Conservation (phyloP, 1,139 yeast genomes). For the Candida albicans region DNA sequence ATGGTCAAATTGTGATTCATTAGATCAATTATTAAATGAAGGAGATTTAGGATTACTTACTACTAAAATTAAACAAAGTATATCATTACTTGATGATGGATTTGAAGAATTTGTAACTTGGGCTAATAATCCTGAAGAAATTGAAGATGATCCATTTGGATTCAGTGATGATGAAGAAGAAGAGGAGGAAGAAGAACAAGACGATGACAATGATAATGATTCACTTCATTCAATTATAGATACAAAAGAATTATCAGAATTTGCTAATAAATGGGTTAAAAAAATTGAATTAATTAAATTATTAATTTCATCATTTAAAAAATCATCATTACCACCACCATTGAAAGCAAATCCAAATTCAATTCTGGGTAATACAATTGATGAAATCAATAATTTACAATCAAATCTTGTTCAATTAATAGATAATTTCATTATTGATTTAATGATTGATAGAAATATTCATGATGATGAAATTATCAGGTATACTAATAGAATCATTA, state of each 20-base stretch:
- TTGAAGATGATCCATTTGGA: constrained; percentile 46
- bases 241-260: constrained; percentile 32
- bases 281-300: constrained; percentile 58
- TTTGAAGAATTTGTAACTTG: constrained; percentile 65
- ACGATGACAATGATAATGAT: constrained; percentile 14
- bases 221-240: background rate
- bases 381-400: constrained; percentile 34
- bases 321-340: constrained; percentile 44
- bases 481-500: constrained; percentile 26
- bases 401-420: constrained; percentile 32
- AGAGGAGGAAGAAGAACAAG: constrained; percentile 28
- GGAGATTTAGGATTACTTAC: constrained; percentile 56
- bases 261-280: constrained; percentile 48
- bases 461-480: constrained; percentile 27
- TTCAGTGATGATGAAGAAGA: constrained; percentile 36
- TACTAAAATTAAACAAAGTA: constrained; percentile 43
- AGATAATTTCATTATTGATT: constrained; percentile 49
- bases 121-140: constrained; percentile 57
- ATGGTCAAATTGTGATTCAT: constrained; percentile 59
- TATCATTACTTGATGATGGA: constrained; percentile 58
- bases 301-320: constrained; percentile 53
- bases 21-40: constrained; percentile 37
- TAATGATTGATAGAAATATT: constrained; percentile 45
- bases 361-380: constrained; percentile 35
- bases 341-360: constrained; percentile 29